phyloP scores from a whole-genome alignment of 1,284 basidiomycete species.

The Fomitiporia mediterranea region DNA sequence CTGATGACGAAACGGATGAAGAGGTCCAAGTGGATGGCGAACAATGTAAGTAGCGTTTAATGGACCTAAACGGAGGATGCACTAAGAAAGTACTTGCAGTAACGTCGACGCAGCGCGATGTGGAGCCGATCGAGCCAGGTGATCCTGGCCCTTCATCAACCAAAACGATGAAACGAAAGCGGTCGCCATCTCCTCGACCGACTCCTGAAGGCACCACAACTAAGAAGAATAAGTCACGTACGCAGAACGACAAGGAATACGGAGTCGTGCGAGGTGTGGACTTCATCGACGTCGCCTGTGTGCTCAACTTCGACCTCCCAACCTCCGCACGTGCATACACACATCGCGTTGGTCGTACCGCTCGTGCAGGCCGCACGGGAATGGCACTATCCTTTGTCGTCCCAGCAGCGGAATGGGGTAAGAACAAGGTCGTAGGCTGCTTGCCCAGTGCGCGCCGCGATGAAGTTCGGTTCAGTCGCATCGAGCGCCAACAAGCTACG shows the following conservation, averaged over 20 bases:
- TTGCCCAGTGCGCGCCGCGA: constrained; percentile 70
- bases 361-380: constrained; percentile 91
- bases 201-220: constrained; percentile 31
- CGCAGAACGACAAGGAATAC: constrained; percentile 67
- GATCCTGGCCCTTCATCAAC: constrained; percentile 23
- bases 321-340: constrained; percentile 87
- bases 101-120: constrained; percentile 51
- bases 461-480: constrained; percentile 73
- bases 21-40: constrained; percentile 32
- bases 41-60: constrained; percentile 35
- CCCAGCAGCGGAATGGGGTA: constrained; percentile 70
- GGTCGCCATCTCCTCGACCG: constrained; percentile 21
- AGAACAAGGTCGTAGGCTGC: constrained; percentile 66
- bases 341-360: constrained; percentile 94
- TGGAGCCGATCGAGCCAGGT: constrained; percentile 20
- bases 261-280: constrained; percentile 96
- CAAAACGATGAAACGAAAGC: constrained; percentile 31
- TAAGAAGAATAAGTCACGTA: constrained; percentile 30
- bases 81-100: constrained; percentile 33
- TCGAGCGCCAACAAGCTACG: constrained; percentile 70
- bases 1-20: constrained; percentile 39
- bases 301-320: constrained; percentile 98
- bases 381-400: constrained; percentile 92
- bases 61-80: not conserved
- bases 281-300: constrained; percentile 95